phyloP scores from a whole-genome alignment of 805 yeast genomes.

The Candida silvicultrix region DNA sequence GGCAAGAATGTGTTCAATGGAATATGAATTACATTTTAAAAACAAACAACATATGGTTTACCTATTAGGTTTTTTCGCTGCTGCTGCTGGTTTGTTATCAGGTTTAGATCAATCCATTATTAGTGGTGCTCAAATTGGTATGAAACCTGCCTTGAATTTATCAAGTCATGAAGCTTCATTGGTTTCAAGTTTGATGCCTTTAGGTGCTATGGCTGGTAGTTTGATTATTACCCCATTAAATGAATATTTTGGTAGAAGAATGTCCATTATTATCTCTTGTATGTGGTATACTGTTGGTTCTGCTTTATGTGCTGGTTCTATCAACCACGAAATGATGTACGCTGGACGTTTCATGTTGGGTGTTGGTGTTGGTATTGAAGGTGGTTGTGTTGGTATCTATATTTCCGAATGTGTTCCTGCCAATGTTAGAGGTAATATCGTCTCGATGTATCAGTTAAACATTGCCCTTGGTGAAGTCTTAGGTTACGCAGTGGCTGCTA shows the following conservation, averaged over 20 bases:
- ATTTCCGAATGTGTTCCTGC: conserved; percentile 58
- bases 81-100: conserved; percentile 58
- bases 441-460: conserved; percentile 56
- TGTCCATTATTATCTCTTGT: conserved; percentile 50
- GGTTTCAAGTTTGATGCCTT: conserved; percentile 57
- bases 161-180: conserved; percentile 40
- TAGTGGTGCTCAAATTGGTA: conserved; percentile 53
- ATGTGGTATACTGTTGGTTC: conserved; percentile 58
- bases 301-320: conserved; percentile 48
- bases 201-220: conserved; percentile 63
- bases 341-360: conserved; percentile 59
- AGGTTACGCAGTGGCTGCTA: conserved; percentile 59
- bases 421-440: conserved; percentile 50
- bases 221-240: conserved; percentile 52
- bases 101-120: conserved; percentile 66
- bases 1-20: conserved; percentile 31
- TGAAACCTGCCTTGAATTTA: conserved; percentile 37
- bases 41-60: conserved; percentile 40
- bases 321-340: conserved; percentile 40
- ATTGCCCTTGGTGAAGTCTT: conserved; percentile 63
- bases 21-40: conserved; percentile 34
- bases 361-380: conserved; percentile 60
- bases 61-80: conserved; percentile 49
- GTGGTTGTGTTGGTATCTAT: conserved; percentile 58
- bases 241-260: conserved; percentile 49